These are phyloP conservation scores for Teratosphaeriaceae sp. DNA, from an alignment of 2,329 filamentous ascomycete genomes.

Conservation along the genomic window DNA sequence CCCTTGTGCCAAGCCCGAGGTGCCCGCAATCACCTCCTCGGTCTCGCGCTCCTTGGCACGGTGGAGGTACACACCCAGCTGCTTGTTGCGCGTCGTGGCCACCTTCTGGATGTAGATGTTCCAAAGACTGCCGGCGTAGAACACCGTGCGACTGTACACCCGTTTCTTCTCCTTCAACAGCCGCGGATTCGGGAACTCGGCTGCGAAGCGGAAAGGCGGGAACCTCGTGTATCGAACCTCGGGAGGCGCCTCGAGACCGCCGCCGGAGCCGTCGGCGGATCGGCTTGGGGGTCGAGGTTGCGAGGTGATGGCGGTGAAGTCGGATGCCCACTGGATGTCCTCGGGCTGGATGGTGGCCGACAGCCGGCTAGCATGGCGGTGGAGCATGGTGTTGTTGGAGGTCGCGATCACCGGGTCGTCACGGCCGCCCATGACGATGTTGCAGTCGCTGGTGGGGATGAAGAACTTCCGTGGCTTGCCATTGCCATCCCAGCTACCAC, in stretches of 20 bases:
- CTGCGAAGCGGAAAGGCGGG: slow-evolving; percentile 53
- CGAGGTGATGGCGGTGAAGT: slow-evolving; percentile 44
- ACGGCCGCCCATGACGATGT: slow-evolving; percentile 48
- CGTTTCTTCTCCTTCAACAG: slow-evolving; percentile 53
- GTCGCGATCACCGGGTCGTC: slow-evolving; percentile 47
- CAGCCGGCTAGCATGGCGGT: slow-evolving; percentile 41
- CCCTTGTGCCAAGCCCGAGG: slow-evolving; percentile 32
- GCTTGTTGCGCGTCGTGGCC: slow-evolving; percentile 47
- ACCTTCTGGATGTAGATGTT: slow-evolving; percentile 59
- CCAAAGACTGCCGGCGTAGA: slow-evolving; percentile 54
- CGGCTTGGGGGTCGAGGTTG: slow-evolving; percentile 20
- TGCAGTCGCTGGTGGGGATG: slow-evolving; percentile 51
- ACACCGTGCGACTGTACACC: slow-evolving; percentile 53
- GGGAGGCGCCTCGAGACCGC: slow-evolving; percentile 5
- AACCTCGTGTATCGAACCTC: slow-evolving; percentile 46
- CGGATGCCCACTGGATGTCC: slow-evolving; percentile 50
- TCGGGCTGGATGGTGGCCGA: slow-evolving; percentile 48
- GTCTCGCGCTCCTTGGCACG: slow-evolving; percentile 51
- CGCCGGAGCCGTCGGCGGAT: slow-evolving; percentile 7
- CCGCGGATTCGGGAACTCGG: slow-evolving; percentile 51
- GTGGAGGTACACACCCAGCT: slow-evolving; percentile 54
- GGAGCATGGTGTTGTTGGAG: slow-evolving; percentile 32
- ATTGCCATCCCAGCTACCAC: slow-evolving; percentile 49
- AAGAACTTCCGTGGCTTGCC: slow-evolving; percentile 51
- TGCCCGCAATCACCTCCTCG: slow-evolving; percentile 36